phyloP scores from a whole-genome alignment of 2,329 filamentous ascomycete species.

The Zasmidium angulare region DNA sequence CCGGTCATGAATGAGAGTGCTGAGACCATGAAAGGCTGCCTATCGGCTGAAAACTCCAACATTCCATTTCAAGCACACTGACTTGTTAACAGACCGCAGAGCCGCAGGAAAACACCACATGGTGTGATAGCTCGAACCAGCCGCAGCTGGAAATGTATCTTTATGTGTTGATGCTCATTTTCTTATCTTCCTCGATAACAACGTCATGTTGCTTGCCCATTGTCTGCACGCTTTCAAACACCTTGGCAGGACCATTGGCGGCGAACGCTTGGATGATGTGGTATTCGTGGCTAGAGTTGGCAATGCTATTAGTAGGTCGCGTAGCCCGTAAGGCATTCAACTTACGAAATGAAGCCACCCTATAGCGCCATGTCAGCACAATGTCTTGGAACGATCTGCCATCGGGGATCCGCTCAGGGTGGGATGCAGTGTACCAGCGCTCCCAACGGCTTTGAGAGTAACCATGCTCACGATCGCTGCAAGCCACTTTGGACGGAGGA shows the following conservation, averaged over 20 bases:
- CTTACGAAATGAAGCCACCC: constrained; percentile 67
- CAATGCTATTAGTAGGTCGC: constrained; percentile 24
- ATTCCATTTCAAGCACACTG: too few relatives aligned
- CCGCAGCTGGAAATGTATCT: neutral
- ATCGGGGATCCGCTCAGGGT: too few relatives aligned
- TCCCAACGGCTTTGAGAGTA: too few relatives aligned
- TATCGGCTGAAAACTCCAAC: too few relatives aligned
- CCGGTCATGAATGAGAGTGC: too few relatives aligned
- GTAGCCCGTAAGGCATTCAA: constrained; percentile 48
- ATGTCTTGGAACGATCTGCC: neutral
- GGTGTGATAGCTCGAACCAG: neutral
- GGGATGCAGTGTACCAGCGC: too few relatives aligned
- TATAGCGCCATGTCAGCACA: constrained; percentile 29
- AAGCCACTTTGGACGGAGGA: too few relatives aligned
- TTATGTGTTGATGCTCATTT: constrained; percentile 46
- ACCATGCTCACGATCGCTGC: too few relatives aligned
- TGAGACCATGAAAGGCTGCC: too few relatives aligned
- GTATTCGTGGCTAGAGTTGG: constrained; percentile 27
- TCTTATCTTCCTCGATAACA: constrained; percentile 73
- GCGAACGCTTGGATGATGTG: constrained; percentile 34
- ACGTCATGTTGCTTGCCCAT: constrained; percentile 62
- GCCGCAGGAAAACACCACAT: neutral
- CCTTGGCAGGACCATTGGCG: constrained; percentile 65
- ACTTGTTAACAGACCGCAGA: too few relatives aligned
- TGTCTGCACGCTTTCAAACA: constrained; percentile 66